Evolutionary conservation across 805 yeast species (phyloP).

Genomic region (Cyberlindnera meyerae): DNA sequence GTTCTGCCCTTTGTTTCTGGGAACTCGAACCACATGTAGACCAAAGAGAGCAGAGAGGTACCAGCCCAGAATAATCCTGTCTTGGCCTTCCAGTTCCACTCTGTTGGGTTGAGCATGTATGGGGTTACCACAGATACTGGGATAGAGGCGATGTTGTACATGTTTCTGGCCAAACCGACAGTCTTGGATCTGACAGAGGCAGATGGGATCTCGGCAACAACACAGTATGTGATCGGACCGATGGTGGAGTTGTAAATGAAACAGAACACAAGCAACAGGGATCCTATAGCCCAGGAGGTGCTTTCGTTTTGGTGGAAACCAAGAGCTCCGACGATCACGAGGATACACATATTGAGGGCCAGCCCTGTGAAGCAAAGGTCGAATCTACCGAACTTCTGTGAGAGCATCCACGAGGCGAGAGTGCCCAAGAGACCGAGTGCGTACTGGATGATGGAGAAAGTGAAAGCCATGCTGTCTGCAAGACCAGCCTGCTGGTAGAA

Average conservation of each 20-base stretch:
- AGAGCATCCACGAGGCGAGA: slow-evolving; percentile 29
- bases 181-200: slow-evolving; percentile 37
- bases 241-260: slow-evolving; percentile 34
- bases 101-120: slow-evolving; percentile 41
- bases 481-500: slow-evolving; percentile 47
- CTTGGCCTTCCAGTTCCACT: slow-evolving; percentile 40
- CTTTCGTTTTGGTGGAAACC: slow-evolving; percentile 16
- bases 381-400: slow-evolving; percentile 30
- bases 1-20: slow-evolving; percentile 56
- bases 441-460: slow-evolving; percentile 33
- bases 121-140: slow-evolving; percentile 37
- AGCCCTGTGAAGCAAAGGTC: slow-evolving; percentile 26
- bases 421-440: slow-evolving; percentile 31
- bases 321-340: slow-evolving; percentile 26
- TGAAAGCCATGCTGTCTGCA: slow-evolving; percentile 36
- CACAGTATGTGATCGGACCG: slow-evolving; percentile 38
- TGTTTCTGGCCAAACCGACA: slow-evolving; percentile 29
- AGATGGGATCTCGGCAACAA: slow-evolving; percentile 38
- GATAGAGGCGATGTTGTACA: slow-evolving; percentile 31
- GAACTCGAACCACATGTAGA: slow-evolving; percentile 45
- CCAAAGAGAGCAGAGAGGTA: slow-evolving; percentile 25
- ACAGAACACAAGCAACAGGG: slow-evolving; percentile 27
- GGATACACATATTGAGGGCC: slow-evolving; percentile 9
- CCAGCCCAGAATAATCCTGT: slow-evolving; percentile 44
- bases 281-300: slow-evolving; percentile 28